Conservation (phyloP, 805 yeast genomes). For the Cyberlindnera petersonii region DNA sequence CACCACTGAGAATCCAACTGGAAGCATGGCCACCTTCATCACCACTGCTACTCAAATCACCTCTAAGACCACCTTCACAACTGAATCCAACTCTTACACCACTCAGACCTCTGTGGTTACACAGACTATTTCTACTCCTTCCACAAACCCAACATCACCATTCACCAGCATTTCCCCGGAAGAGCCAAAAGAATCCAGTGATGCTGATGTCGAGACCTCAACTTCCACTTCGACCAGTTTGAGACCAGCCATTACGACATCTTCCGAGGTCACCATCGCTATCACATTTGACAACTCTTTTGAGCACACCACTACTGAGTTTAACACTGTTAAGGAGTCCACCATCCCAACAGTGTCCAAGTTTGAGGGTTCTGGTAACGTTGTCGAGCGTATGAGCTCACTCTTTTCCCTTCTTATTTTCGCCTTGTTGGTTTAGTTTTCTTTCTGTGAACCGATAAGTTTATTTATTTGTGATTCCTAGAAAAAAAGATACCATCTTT, state of each 20-base stretch:
- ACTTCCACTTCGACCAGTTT: neutral
- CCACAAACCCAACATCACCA: neutral
- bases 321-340: neutral
- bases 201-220: neutral
- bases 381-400: neutral
- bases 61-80: neutral
- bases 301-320: neutral
- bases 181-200: conserved; percentile 4
- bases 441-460: no score
- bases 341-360: neutral
- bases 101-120: neutral
- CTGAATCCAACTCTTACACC: conserved; percentile 1
- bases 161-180: conserved; percentile 13
- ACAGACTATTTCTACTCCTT: neutral
- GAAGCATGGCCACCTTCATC: neutral
- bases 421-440: no score
- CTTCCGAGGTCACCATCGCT: neutral
- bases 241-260: neutral
- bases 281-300: neutral
- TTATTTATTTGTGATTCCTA: no score
- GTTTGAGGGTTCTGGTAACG: neutral
- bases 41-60: neutral
- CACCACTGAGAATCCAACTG: conserved; percentile 1
- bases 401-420: neutral
- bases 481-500: no score